A percentile compares a stretch with the other conserved stretches of the same genome.
Conservation (phyloP, 1,284 basidiomycete genomes). For the Cutaneotrichosporon sp. region DNA sequence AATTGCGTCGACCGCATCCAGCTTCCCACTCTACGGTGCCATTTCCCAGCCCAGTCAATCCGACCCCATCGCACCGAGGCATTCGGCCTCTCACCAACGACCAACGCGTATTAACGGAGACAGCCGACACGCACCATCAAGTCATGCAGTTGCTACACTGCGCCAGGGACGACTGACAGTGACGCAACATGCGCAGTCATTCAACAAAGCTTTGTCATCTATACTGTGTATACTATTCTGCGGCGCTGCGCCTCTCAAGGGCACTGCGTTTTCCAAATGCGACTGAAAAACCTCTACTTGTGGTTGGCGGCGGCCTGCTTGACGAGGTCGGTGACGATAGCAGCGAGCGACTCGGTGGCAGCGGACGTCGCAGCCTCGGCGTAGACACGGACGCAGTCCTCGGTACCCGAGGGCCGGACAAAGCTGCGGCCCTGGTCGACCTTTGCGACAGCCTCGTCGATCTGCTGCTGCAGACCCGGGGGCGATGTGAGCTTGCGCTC, state of each 20-base stretch:
- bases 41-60: too few species aligned
- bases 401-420: constrained; percentile 94
- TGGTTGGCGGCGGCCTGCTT: constrained; percentile 8
- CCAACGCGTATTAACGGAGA: too few species aligned
- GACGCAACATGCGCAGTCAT: too few species aligned
- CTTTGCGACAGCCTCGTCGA: constrained; percentile 75
- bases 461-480: constrained; percentile 71
- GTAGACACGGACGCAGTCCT: constrained; percentile 97
- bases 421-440: constrained; percentile 85
- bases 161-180: too few species aligned
- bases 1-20: too few species aligned
- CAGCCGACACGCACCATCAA: too few species aligned
- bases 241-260: background rate
- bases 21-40: too few species aligned
- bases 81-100: too few species aligned
- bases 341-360: constrained; percentile 68
- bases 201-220: background rate
- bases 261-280: background rate
- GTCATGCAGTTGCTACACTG: too few species aligned
- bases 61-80: too few species aligned
- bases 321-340: constrained; percentile 33
- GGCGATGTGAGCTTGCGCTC: constrained; percentile 83
- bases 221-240: background rate
- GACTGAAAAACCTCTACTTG: background rate
- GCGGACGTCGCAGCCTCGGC: constrained; percentile 75